phyloP scores from a whole-genome alignment of 2,329 filamentous ascomycete genomes.

The Aureobasidium leucospermi region DNA sequence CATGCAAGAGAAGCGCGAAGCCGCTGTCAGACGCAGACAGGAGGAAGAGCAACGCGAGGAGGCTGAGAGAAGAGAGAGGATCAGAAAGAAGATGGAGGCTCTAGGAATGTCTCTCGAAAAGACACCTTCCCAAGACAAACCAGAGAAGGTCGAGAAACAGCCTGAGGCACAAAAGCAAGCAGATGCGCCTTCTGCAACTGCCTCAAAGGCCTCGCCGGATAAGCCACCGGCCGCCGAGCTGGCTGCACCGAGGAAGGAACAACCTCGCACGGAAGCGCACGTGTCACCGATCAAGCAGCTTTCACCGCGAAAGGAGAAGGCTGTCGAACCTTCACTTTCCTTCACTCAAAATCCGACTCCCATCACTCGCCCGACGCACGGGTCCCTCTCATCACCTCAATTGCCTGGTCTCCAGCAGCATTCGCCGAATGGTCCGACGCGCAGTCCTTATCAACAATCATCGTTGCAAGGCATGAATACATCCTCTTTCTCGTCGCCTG shows the following conservation, averaged over 20 bases:
- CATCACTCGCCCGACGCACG: not conserved
- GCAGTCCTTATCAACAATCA: slow-evolving; percentile 12
- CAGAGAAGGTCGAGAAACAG: slow-evolving; percentile 14
- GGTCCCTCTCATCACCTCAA: slow-evolving; percentile 4
- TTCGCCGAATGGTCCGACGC: slow-evolving; percentile 4
- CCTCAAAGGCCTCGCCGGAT: slow-evolving; percentile 14
- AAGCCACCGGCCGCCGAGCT: slow-evolving; percentile 17
- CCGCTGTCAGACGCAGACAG: slow-evolving; percentile 56
- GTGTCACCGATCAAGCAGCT: slow-evolving; percentile 14
- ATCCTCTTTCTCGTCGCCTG: slow-evolving; percentile 37
- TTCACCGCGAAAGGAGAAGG: slow-evolving; percentile 8
- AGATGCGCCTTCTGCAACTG: slow-evolving; percentile 1
- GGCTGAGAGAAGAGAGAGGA: slow-evolving; percentile 61
- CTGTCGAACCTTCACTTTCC: slow-evolving; percentile 17
- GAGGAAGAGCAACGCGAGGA: slow-evolving; percentile 67
- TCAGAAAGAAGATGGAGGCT: slow-evolving; percentile 64
- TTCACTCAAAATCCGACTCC: slow-evolving; percentile 42
- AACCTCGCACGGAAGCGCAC: slow-evolving; percentile 16
- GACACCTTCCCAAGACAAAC: slow-evolving; percentile 14
- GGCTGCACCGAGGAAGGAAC: slow-evolving; percentile 10
- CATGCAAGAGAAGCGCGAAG: slow-evolving; percentile 65
- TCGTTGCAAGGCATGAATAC: slow-evolving; percentile 31
- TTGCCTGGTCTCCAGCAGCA: slow-evolving; percentile 9
- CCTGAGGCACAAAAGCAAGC: not conserved
- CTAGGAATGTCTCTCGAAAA: slow-evolving; percentile 49